phyloP scores from a whole-genome alignment of 176 grass and related monocot species.

The Puccinellia tenuiflora region DNA sequence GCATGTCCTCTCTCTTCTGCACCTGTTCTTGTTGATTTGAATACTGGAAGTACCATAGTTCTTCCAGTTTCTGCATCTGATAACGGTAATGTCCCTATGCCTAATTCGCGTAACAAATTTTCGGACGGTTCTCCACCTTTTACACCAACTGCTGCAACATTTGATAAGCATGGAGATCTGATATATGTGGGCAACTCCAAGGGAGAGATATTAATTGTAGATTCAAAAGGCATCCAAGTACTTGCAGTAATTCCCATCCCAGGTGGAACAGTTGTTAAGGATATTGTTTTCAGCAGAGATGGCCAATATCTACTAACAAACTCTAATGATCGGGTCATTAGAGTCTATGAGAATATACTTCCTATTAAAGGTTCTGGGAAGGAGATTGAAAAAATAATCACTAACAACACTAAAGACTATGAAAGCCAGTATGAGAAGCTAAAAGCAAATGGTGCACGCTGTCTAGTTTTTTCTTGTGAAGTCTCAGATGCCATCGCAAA shows the following conservation, averaged over 20 bases:
- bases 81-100: conserved; percentile 40
- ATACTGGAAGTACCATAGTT: conserved; percentile 65
- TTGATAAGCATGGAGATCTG: conserved; percentile 81
- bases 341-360: conserved; percentile 80
- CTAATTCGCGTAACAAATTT: conserved; percentile 78
- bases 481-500: conserved; percentile 85
- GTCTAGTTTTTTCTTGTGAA: conserved; percentile 74
- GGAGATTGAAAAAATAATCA: conserved; percentile 51
- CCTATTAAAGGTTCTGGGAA: conserved; percentile 58
- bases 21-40: conserved; percentile 89
- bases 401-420: conserved; percentile 28
- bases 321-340: conserved; percentile 95
- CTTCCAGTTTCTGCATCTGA: conserved; percentile 80
- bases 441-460: conserved; percentile 65
- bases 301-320: conserved; percentile 89
- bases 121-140: conserved; percentile 86
- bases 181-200: conserved; percentile 96
- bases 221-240: conserved; percentile 66
- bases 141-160: conserved; percentile 92
- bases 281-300: conserved; percentile 87
- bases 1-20: conserved; percentile 96
- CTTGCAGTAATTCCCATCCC: conserved; percentile 71
- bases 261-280: conserved; percentile 81
- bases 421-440: conserved; percentile 50
- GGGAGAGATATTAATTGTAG: conserved; percentile 88